Base-by-base conservation (phyloP, 2,329 filamentous ascomycete genomes). In the Penicillium decumbens region DNA sequence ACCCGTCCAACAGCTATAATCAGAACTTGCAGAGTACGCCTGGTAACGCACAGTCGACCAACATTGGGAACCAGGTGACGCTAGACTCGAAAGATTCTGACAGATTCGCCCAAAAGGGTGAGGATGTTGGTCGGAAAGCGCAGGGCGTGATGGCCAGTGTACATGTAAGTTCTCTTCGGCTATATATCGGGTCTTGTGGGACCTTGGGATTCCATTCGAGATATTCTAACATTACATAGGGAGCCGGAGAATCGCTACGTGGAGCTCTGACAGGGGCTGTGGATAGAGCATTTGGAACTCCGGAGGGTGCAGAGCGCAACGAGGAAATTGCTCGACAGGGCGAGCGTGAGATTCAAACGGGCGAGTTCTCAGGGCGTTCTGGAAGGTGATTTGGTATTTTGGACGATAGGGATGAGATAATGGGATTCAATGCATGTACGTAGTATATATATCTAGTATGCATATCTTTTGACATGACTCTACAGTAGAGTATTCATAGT, bases 161-260 rank as follows among this genome's bases (percentile, higher is more conserved):
- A 49, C 69, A 72, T 52, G 70, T 72, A 56, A 60, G 69, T 65
- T n/a, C 10, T 38, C 18, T 18, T 2, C 5, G 29, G 9, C 40
- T 44, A 12, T 13, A 12, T 13, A 29, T 37, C 15, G 27, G 7
- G 30, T 7, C 30, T 13, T 24, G 15, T 20, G 40, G 35, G 39
- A 8, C 18, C 23, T 55, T 32, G 40, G 20, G 7, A 18, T 38
- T 13, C 46, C 15, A 18, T 18, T 18, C 3, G 45, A 12, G 1
- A 40, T 10, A 13, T 18, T 37, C 51, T 25, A 4, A 7, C 13
- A 8, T 7, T 28, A 6, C 12, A 20, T 55, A 74, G 69, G 71
- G 72, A 6, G 62, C 64, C 15, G 72, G 72, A 5, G 72, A 75
- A 51, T 65, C 66, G 3, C 55, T 74, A 29, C 70, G 72, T 15